A percentile compares a stretch with the other conserved stretches of the same genome.
Evolutionary conservation across 108 stramenopile species (phyloP).

Genomic region (Cyclotella atomus): DNA sequence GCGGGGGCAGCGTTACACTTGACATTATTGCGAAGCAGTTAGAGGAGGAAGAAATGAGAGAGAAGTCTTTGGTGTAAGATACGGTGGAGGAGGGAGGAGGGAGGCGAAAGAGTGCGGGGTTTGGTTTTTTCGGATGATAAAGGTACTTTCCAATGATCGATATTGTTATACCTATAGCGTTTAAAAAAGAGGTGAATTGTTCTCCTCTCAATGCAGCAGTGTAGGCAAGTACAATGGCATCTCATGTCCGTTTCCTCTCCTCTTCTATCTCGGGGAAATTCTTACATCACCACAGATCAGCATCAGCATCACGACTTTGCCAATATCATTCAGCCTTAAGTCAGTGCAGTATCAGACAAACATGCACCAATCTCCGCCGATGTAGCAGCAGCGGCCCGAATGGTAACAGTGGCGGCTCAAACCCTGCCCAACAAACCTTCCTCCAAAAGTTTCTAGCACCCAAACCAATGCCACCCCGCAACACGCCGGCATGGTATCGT

Average conservation of each 20-base stretch:
- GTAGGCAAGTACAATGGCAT: too few species aligned
- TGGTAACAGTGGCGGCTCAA: background rate
- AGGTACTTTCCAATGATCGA: too few species aligned
- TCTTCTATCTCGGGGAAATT: background rate
- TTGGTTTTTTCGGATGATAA: too few species aligned
- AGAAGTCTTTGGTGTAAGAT: too few species aligned
- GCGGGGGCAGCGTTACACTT: constrained; percentile 33
- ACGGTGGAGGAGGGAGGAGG: too few species aligned
- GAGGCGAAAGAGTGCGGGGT: too few species aligned
- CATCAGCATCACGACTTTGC: background rate
- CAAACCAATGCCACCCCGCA: constrained; percentile 76
- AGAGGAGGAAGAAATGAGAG: too few species aligned
- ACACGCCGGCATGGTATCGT: constrained; percentile 72
- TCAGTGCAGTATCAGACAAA: background rate
- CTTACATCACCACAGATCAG: background rate
- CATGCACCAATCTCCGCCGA: background rate
- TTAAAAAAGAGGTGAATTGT: too few species aligned
- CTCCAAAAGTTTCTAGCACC: constrained; percentile 65
- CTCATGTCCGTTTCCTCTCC: background rate
- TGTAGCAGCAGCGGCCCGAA: background rate
- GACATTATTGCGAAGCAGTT: too few species aligned
- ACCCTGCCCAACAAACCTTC: constrained; percentile 19
- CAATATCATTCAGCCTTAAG: background rate
- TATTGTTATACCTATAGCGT: too few species aligned
- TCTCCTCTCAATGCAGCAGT: too few species aligned